These are phyloP conservation scores for Clarireedia sp. DNA, from an alignment of 2,329 filamentous ascomycete species.

Conservation along the genomic window DNA sequence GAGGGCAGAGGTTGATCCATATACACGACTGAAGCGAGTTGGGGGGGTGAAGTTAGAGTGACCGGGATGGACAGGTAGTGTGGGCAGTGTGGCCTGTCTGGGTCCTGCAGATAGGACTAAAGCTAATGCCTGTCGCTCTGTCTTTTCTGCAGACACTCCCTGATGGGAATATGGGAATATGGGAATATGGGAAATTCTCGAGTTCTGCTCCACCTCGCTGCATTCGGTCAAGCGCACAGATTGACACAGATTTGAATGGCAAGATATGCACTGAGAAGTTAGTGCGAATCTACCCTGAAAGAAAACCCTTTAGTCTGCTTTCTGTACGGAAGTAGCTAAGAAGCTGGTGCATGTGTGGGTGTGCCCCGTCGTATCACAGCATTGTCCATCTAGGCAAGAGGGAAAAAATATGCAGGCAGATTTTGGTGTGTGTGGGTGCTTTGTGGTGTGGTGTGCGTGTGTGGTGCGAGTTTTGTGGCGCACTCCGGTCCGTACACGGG, in stretches of 20 bases:
- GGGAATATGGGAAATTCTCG: not conserved
- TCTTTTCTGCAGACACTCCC: too few species aligned
- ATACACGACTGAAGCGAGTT: conserved; percentile 14
- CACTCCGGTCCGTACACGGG: not conserved
- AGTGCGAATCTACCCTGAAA: not conserved
- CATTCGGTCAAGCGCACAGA: not conserved
- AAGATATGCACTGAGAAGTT: not conserved
- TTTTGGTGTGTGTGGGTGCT: too few species aligned
- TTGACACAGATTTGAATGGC: too few species aligned
- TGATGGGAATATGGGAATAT: not conserved
- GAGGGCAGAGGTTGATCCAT: conserved; percentile 17
- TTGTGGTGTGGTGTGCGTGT: not conserved
- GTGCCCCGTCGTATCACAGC: not conserved
- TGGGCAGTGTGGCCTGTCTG: conserved; percentile 16
- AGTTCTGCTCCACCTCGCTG: not conserved
- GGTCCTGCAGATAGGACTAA: conserved; percentile 11
- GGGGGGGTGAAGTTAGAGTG: not conserved
- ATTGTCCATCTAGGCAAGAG: too few species aligned
- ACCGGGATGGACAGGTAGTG: not conserved
- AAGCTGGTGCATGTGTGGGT: not conserved
- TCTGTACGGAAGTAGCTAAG: not conserved
- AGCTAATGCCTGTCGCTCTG: conserved; percentile 11
- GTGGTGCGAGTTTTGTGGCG: not conserved
- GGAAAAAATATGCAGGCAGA: too few species aligned
- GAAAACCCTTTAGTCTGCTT: not conserved